Conservation (phyloP, 73 alveolate species). For the Halteria grandinella region DNA sequence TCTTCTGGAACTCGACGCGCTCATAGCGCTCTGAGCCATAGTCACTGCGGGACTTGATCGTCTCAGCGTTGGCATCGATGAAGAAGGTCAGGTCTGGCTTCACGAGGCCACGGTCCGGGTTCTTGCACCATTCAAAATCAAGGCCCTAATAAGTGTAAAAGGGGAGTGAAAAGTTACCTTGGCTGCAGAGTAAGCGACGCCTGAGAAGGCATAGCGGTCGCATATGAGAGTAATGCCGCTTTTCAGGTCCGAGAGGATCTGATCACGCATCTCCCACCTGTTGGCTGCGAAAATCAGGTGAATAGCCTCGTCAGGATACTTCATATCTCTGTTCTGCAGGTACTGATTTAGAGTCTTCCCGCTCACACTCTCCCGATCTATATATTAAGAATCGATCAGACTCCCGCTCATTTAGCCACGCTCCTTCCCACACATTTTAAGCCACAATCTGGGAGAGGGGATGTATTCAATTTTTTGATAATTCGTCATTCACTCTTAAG, state of each 20-base stretch:
- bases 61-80: slow-evolving; percentile 68
- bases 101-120: slow-evolving; percentile 78
- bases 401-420: no score
- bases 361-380: slow-evolving; percentile 74
- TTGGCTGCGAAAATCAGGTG: slow-evolving; percentile 89
- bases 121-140: slow-evolving; percentile 85
- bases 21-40: slow-evolving; percentile 92
- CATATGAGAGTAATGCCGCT: slow-evolving; percentile 76
- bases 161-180: slow-evolving; percentile 39
- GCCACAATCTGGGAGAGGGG: no score
- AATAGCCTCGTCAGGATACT: slow-evolving; percentile 79
- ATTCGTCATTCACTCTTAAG: no score
- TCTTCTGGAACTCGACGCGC: slow-evolving; percentile 69
- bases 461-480: no score
- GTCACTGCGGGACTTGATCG: slow-evolving; percentile 63
- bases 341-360: slow-evolving; percentile 79
- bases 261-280: slow-evolving; percentile 86
- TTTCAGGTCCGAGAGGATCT: slow-evolving; percentile 49
- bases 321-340: slow-evolving; percentile 56
- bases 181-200: slow-evolving; percentile 92
- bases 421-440: no score
- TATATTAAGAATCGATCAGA: no score
- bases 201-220: slow-evolving; percentile 91
- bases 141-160: slow-evolving; percentile 47
- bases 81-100: slow-evolving; percentile 84